Evolutionary conservation across 176 grass and related monocot genomes (phyloP).

Genomic region (Elaeis guineensis): DNA sequence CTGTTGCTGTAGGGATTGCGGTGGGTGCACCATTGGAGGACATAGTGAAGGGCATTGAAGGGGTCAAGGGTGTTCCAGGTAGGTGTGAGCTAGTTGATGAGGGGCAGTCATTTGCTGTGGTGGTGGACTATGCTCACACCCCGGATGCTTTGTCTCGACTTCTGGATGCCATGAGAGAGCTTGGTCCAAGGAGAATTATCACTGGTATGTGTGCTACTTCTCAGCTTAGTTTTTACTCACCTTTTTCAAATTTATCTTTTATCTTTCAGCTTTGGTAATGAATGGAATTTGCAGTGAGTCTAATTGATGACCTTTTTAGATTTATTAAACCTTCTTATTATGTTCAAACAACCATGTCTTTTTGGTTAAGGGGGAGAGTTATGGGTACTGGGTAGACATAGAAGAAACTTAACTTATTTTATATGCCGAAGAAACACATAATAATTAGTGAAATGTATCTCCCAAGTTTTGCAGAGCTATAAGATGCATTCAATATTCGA

Average conservation of each 20-base stretch:
- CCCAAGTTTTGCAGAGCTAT: too few species aligned
- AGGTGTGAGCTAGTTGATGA: conserved; percentile 90
- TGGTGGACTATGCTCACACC: conserved; percentile 73
- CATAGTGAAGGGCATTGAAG: conserved; percentile 86
- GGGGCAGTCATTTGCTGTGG: conserved; percentile 91
- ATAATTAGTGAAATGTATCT: too few species aligned
- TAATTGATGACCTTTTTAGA: too few species aligned
- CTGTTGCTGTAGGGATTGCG: conserved; percentile 93
- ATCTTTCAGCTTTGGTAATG: too few species aligned
- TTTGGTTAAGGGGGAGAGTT: too few species aligned
- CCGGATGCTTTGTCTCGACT: conserved; percentile 70
- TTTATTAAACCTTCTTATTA: too few species aligned
- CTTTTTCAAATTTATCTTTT: not conserved
- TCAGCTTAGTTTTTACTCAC: conserved; percentile 3
- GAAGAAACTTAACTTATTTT: too few species aligned
- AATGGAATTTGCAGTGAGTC: too few species aligned
- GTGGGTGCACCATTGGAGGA: conserved; percentile 76
- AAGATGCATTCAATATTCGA: too few species aligned
- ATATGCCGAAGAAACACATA: too few species aligned
- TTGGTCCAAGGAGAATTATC: conserved; percentile 69
- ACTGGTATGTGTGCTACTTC: conserved; percentile 42
- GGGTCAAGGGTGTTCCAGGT: conserved; percentile 89
- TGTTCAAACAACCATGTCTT: too few species aligned
- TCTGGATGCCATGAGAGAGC: conserved; percentile 67
- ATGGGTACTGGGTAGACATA: too few species aligned